Percentiles rank a stretch among this genome's conserved stretches.
phyloP scores from a whole-genome alignment of 768 basidiomycete species.

The Brasilioporus rufonigricans region DNA sequence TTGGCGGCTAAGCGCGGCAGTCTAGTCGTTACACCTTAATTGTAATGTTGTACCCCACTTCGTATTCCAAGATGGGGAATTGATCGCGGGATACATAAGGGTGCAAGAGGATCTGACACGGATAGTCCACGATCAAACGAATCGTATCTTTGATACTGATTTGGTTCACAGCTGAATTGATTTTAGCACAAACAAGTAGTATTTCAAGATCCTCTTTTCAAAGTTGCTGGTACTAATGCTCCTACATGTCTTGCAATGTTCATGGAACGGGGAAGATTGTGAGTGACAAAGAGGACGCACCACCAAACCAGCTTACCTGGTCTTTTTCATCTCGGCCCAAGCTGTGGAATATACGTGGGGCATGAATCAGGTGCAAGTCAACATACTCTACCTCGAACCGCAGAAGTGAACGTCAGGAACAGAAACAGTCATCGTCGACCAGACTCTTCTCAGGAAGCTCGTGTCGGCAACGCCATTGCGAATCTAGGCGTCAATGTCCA shows the following conservation, averaged over 20 bases:
- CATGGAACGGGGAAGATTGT: background rate
- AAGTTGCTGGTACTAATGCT: constrained; percentile 77
- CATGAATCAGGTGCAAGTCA: constrained; percentile 71
- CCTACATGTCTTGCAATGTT: constrained; percentile 32
- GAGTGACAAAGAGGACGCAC: constrained; percentile 29
- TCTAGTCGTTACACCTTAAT: too few relatives aligned
- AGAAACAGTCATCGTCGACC: background rate
- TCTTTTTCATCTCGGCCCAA: background rate
- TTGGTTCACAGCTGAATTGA: too few relatives aligned
- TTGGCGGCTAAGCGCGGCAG: too few relatives aligned
- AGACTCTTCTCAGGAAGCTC: constrained; percentile 15
- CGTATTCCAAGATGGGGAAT: constrained; percentile 55
- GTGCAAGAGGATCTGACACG: too few relatives aligned
- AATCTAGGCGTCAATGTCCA: constrained; percentile 49
- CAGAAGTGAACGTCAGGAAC: background rate
- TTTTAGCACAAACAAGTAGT: too few relatives aligned
- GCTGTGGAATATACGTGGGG: background rate
- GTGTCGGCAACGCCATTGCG: constrained; percentile 54
- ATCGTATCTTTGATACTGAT: too few relatives aligned
- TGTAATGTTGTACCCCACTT: constrained; percentile 55
- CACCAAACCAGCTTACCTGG: constrained; percentile 54
- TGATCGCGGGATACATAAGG: constrained; percentile 63
- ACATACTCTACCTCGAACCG: constrained; percentile 66
- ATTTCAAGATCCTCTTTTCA: constrained; percentile 39
- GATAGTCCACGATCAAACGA: too few relatives aligned